Percentiles rank a stretch among this genome's conserved stretches.
Conservation (phyloP, 2,329 filamentous ascomycete species). For the Paecilomyces formosus region DNA sequence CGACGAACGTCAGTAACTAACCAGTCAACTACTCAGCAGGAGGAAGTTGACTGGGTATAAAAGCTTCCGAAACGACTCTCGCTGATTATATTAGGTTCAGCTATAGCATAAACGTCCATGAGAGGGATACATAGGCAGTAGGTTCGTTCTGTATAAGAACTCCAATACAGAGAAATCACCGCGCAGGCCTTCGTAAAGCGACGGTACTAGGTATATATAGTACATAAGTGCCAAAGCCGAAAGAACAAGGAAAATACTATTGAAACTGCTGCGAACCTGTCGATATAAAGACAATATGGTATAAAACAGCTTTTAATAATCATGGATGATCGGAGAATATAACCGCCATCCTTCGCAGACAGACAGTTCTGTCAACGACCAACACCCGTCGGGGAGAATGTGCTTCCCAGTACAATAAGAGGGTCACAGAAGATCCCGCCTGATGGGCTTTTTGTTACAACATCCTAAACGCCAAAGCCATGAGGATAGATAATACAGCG, state of each 20-base stretch:
- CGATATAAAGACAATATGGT: neutral
- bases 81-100: neutral
- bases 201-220: neutral
- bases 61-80: neutral
- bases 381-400: neutral
- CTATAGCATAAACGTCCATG: neutral
- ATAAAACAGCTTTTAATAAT: neutral
- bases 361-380: neutral
- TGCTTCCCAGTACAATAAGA: neutral
- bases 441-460: neutral
- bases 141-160: neutral
- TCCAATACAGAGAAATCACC: neutral
- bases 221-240: neutral
- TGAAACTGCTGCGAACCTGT: neutral
- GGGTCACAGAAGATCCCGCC: neutral
- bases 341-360: neutral
- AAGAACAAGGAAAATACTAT: neutral
- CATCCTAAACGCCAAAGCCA: slow-evolving; percentile 8
- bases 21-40: neutral
- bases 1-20: neutral
- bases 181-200: neutral
- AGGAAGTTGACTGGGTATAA: neutral
- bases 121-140: neutral
- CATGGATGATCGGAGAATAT: neutral
- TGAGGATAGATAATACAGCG: slow-evolving; percentile 2